Evolutionary conservation across 1,284 basidiomycete genomes (phyloP).

Genomic region (Tranzscheliella williamsii): DNA sequence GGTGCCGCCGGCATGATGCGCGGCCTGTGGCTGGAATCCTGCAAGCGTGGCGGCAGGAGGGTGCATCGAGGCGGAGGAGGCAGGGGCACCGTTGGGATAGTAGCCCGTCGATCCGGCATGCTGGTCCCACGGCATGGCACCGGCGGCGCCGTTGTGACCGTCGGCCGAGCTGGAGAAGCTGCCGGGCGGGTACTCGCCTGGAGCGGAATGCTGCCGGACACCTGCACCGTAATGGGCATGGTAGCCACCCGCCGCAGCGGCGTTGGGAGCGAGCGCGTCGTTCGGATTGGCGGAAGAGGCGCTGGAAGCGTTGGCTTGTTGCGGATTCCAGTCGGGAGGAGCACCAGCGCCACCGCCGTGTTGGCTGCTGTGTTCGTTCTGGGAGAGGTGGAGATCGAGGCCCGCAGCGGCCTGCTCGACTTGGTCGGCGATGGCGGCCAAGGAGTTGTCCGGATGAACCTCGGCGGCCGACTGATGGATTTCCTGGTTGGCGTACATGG

Average conservation of each 20-base stretch:
- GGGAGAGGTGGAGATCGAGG: constrained; percentile 22
- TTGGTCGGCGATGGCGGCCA: constrained; percentile 49
- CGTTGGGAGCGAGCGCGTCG: neutral
- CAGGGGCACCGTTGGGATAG: constrained; percentile 1
- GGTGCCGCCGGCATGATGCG: constrained; percentile 18
- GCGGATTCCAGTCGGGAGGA: constrained; percentile 15
- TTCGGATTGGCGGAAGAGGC: neutral
- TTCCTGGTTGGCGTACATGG: constrained; percentile 49
- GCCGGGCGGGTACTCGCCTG: constrained; percentile 16
- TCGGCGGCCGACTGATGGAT: constrained; percentile 51
- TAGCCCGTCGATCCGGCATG: constrained; percentile 18
- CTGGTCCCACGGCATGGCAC: constrained; percentile 19
- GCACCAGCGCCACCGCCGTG: constrained; percentile 1
- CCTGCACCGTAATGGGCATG: constrained; percentile 16
- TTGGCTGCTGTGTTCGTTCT: constrained; percentile 10
- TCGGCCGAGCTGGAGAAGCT: constrained; percentile 6
- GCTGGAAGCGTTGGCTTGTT: neutral
- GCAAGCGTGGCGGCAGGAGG: constrained; percentile 2
- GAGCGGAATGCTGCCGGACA: constrained; percentile 29
- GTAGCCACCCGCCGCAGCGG: neutral
- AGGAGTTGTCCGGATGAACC: constrained; percentile 44
- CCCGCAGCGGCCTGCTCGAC: constrained; percentile 47
- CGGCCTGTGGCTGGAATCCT: constrained; percentile 24
- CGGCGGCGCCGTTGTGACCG: constrained; percentile 7
- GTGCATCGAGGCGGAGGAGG: neutral